Base-by-base conservation (phyloP, 1,284 basidiomycete species). In the Cryptococcus sp. region DNA sequence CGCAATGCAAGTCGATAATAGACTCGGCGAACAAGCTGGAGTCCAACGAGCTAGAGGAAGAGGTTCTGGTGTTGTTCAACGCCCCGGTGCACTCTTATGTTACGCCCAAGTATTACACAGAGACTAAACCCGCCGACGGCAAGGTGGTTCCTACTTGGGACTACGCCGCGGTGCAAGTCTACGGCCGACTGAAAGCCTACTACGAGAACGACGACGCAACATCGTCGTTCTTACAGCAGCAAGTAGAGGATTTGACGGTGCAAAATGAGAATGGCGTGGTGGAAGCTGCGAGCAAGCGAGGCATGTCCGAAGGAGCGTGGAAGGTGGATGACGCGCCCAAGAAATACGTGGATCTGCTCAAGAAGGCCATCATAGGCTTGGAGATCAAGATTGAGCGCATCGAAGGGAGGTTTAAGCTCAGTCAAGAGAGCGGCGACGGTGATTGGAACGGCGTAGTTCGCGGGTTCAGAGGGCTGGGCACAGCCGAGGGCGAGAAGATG, bases 121-220 rank as follows among this genome's bases (percentile, higher is more conserved):
- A 58, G 22, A 77, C 78, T 30, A 79, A 79, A 61, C 77, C 78
- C 0, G 50, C 54, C 11, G 69, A 67, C 1, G 76, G 77, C 40
- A 78, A 78, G 62, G 74, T 77, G 43, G 78, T 79, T 0, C 78
- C 78, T 2, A 79, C 78, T 2, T 79, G 77, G 77, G 65, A 78
- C 64, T 79, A 78, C 50, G 67, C 73, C 5, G 74, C 76, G 2
- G 78, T 79, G 5, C 75, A 78, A 52, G 76, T 74, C 0, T 79
- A 79, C 60, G 78, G 78, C 41, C 67, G 61, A 50, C 52, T 71
- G 8, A 50, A 50, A 20, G 61, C 76, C 11, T 68, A 72, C 48
- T 54, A 72, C 47, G 57, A 61, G 27, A 54, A 52, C 25, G 45
- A 59, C n/a, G 62, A 63, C 2, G 63, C 47, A 30, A 52, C 67